Evolutionary conservation across 257 asterid genomes (phyloP), one percentile per base, ranked within the genome.

Genomic region (Penstemon newberryi): DNA sequence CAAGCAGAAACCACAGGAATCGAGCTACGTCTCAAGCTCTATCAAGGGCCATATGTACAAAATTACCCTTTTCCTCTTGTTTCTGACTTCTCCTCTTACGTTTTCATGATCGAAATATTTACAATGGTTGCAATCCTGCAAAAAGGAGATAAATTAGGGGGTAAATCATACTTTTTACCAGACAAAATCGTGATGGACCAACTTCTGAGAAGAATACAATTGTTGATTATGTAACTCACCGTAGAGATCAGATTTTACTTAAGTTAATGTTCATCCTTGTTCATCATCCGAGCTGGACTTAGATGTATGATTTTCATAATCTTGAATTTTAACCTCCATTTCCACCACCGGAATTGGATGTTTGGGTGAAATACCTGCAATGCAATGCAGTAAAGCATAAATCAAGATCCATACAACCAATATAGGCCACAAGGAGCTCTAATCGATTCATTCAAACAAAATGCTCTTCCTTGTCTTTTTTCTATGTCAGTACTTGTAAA

Each of bases 351-450:
- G 78, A 69, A 75, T 46, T 5, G 70, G 78, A 65, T 79, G 75
- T 53, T 53, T n/a, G 4, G 86, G 79, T 37, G 74, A 66, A 56
- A 79, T 72, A 53, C 79, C 86, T 81, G 77, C 66, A 72, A 36
- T 81, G 77, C 66, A 72, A 36, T 56, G 54, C 5, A 5, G 39
- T 12, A 57, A 46, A 43, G 52, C 70, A 43, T 57, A 68, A 13
- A 52, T 38, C 9, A 62, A 25, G 43, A 54, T 38, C 45, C 3
- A 44, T 8, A 38, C 55, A 79, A 9, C 15, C 62, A 49, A 63
- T 44, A 72, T 7, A 45, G 38, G 8, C 5, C 43, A 13, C 43
- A 25, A 25, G 25, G 33, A 44, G 3, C 63, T 18, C 33, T 55
- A 44, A 38, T 47, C 19, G 49, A 47, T 44, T 37, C 36, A n/a